Conservation (phyloP, 176 grass and related monocot genomes). For the Zea luxurians region DNA sequence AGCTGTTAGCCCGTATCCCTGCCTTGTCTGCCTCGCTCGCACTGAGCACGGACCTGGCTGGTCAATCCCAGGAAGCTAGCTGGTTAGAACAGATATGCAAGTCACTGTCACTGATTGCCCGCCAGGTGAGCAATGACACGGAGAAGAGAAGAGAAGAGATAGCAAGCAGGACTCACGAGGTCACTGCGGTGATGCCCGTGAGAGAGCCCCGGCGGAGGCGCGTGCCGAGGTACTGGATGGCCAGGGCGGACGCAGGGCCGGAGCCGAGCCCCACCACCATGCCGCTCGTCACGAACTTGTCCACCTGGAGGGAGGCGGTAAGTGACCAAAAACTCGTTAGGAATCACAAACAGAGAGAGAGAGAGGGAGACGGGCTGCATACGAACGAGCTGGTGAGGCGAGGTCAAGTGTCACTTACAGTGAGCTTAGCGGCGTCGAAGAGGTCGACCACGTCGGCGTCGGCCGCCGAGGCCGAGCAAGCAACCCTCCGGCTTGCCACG, state of each 20-base stretch:
- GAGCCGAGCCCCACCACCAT: slow-evolving; percentile 87
- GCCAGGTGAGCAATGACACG: not conserved
- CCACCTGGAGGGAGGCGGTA: slow-evolving; percentile 44
- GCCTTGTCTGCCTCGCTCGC: slow-evolving; percentile 76
- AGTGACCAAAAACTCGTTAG: not conserved
- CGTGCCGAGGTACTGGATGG: slow-evolving; percentile 67
- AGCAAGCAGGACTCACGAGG: slow-evolving; percentile 57
- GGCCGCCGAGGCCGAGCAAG: slow-evolving; percentile 28
- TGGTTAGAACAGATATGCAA: slow-evolving; percentile 15
- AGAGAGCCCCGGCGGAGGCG: slow-evolving; percentile 64
- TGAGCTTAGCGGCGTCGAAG: slow-evolving; percentile 68
- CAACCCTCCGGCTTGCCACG: not conserved
- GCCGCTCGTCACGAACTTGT: slow-evolving; percentile 73
- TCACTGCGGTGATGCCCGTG: slow-evolving; percentile 53
- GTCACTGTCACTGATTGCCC: not conserved
- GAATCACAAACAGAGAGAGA: not conserved
- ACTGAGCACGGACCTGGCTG: slow-evolving; percentile 74
- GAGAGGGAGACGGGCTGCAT: not conserved
- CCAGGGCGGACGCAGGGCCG: slow-evolving; percentile 68
- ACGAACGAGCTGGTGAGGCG: too few species aligned
- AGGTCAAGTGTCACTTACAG: slow-evolving; percentile 6
- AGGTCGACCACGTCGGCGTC: slow-evolving; percentile 50
- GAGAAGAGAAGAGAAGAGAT: not conserved
- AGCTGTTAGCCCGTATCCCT: slow-evolving; percentile 52
- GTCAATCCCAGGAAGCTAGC: slow-evolving; percentile 35